Evolutionary conservation across 2,329 filamentous ascomycete species (phyloP), one percentile per base, ranked within the genome.

Genomic region (Arthrobotrys sinensis): DNA sequence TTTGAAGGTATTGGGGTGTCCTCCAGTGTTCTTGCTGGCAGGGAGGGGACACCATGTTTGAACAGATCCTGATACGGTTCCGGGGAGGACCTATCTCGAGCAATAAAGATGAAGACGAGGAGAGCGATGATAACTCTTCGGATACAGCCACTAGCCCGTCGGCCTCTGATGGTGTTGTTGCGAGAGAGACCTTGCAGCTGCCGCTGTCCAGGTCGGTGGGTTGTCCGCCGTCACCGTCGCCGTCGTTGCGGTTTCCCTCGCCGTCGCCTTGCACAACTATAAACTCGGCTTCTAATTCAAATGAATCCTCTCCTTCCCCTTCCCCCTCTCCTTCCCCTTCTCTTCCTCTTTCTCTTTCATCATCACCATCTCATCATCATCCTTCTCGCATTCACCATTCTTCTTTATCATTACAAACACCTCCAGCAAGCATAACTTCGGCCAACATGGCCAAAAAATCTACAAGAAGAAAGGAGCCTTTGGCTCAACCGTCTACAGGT

Each of bases 31-130:
- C n/a, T 63, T 43, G 53, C 38, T 57, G 36, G 34, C 14, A 57
- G 34, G 4, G 21, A 14, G 32, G n/a, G 38, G 14, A 53, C 36
- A 66, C 36, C 52, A 78, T 78, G 75, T 78, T 78, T 53, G 75
- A 78, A 60, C 75, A 78, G 67, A 78, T 78, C 45, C 75, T 78
- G 43, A 78, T 78, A 63, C 66, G 75, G 67, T 78, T 78, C 62
- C 75, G 75, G 38, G 75, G 75, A 57, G 73, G 60, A 63, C 75
- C 75, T 24, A 64, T 78, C 50, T 60, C 68, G 43, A 71, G 36
- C 67, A 72, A 67, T 60, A 78, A 67, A 21, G 66, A 72, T 50
- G 67, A 70, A 68, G 67, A 78, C 34, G 73, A 77, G 7, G 75
- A 78, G 46, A 78, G 75, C 63, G 75, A 77, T 50, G 65, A 50